These are phyloP conservation scores for Colletotrichum sublineola DNA, from an alignment of 2,329 filamentous ascomycete species.

Conservation along the genomic window DNA sequence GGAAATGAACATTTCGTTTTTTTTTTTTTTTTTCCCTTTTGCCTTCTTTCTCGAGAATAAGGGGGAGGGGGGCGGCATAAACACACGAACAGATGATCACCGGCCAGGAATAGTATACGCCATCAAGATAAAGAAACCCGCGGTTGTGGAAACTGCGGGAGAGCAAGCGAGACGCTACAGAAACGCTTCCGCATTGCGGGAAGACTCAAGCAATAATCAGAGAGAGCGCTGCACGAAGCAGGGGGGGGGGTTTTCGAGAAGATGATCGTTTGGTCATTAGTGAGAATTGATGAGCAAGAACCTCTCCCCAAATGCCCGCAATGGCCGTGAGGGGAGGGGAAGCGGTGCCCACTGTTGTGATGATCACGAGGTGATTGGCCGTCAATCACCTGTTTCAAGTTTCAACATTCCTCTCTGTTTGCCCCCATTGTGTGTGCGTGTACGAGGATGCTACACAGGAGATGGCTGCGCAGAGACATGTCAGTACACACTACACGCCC, in stretches of 20 bases:
- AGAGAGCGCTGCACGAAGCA: not conserved
- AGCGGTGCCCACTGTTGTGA: constrained; percentile 9
- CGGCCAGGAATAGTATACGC: not conserved
- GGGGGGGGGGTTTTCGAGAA: not conserved
- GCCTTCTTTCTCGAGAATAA: not conserved
- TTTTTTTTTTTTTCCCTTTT: not conserved
- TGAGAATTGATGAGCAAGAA: not conserved
- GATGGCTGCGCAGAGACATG: no score
- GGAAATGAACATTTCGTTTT: not conserved
- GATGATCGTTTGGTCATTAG: constrained; percentile 20
- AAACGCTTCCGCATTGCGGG: not conserved
- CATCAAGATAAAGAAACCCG: not conserved
- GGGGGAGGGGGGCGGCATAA: no score
- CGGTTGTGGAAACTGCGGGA: constrained; percentile 4
- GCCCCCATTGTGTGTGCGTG: not conserved
- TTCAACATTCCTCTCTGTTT: not conserved
- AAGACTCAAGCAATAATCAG: constrained; percentile 2
- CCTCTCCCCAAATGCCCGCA: not conserved
- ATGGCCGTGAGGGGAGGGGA: not conserved
- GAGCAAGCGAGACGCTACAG: constrained; percentile 12
- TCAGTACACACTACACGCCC: not conserved
- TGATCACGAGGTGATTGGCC: constrained; percentile 12
- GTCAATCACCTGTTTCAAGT: not conserved
- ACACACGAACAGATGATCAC: constrained; percentile 10
- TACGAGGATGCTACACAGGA: not conserved